phyloP scores from a whole-genome alignment of 2,329 filamentous ascomycete genomes.

The Corynespora cassiicola region DNA sequence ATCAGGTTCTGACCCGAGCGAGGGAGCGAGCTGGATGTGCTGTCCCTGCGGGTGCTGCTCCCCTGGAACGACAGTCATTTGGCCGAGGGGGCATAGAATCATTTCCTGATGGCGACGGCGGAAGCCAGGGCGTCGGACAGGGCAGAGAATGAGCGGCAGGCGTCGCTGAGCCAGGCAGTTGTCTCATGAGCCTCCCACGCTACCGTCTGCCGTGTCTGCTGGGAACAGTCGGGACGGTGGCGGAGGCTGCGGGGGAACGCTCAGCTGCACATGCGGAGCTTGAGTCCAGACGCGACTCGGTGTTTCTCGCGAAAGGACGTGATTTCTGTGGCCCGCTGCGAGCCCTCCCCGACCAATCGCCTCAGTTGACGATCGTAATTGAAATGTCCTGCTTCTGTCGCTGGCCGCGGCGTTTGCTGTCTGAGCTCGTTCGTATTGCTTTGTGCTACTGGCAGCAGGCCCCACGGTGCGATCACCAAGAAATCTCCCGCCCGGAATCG shows the following conservation, averaged over 20 bases:
- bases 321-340: too few relatives aligned
- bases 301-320: conserved; percentile 2
- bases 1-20: conserved; percentile 12
- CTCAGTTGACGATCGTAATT: too few relatives aligned
- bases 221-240: conserved; percentile 6
- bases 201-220: conserved; percentile 4
- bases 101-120: too few relatives aligned
- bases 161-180: too few relatives aligned
- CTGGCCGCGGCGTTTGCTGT: conserved; percentile 4
- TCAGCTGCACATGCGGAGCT: conserved; percentile 16
- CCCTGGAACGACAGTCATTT: conserved; percentile 23
- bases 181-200: neutral
- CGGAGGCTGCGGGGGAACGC: conserved; percentile 24
- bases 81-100: too few relatives aligned
- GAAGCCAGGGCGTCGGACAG: too few relatives aligned
- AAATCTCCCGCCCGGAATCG: conserved; percentile 7
- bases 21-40: conserved; percentile 6
- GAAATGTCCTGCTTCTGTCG: too few relatives aligned
- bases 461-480: conserved; percentile 13
- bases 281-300: conserved; percentile 5
- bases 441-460: conserved; percentile 17
- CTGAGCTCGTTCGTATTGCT: conserved; percentile 16
- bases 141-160: too few relatives aligned
- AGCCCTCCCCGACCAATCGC: too few relatives aligned
- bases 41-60: conserved; percentile 17